These are phyloP conservation scores for Chaetomium sp. DNA, from an alignment of 2,329 filamentous ascomycete species.

Conservation along the genomic window DNA sequence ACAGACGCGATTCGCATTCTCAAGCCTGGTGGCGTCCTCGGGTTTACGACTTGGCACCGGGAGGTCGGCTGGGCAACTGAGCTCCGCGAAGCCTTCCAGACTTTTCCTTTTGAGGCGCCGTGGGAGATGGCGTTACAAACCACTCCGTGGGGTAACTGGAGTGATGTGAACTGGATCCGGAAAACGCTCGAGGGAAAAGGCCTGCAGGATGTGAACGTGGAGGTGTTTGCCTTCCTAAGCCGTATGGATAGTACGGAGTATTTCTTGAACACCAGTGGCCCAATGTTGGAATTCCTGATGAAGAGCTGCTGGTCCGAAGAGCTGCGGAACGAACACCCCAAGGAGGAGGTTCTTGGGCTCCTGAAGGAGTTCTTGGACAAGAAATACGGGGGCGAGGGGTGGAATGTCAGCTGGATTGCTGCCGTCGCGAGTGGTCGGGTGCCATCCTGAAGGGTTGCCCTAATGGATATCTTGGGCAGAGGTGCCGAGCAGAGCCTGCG, in stretches of 20 bases:
- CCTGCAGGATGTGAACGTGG: slow-evolving; percentile 34
- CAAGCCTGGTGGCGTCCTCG: slow-evolving; percentile 53
- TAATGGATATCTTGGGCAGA: too few species aligned
- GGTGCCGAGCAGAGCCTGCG: too few species aligned
- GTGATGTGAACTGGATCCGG: slow-evolving; percentile 34
- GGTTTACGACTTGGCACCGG: slow-evolving; percentile 39
- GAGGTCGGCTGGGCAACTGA: slow-evolving; percentile 34
- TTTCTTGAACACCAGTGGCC: slow-evolving; percentile 30
- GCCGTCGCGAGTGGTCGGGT: slow-evolving; percentile 25
- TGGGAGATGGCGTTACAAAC: slow-evolving; percentile 34
- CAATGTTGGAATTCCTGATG: slow-evolving; percentile 36
- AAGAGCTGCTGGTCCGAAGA: slow-evolving; percentile 37
- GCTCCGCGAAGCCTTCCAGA: slow-evolving; percentile 33
- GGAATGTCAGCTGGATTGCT: slow-evolving; percentile 31
- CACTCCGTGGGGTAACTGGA: slow-evolving; percentile 35
- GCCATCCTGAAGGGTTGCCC: not conserved
- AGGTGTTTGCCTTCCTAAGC: slow-evolving; percentile 25
- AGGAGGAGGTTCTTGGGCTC: slow-evolving; percentile 32
- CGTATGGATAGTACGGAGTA: slow-evolving; percentile 30
- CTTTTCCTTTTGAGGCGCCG: slow-evolving; percentile 36
- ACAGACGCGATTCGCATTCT: slow-evolving; percentile 53
- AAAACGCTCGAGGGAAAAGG: slow-evolving; percentile 31
- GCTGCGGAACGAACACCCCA: slow-evolving; percentile 29
- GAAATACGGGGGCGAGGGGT: slow-evolving; percentile 33
- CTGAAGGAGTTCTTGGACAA: slow-evolving; percentile 33